These are phyloP conservation scores for Penicillium maclennaniae DNA, from an alignment of 495 filamentous ascomycete species.

Conservation along the genomic window DNA sequence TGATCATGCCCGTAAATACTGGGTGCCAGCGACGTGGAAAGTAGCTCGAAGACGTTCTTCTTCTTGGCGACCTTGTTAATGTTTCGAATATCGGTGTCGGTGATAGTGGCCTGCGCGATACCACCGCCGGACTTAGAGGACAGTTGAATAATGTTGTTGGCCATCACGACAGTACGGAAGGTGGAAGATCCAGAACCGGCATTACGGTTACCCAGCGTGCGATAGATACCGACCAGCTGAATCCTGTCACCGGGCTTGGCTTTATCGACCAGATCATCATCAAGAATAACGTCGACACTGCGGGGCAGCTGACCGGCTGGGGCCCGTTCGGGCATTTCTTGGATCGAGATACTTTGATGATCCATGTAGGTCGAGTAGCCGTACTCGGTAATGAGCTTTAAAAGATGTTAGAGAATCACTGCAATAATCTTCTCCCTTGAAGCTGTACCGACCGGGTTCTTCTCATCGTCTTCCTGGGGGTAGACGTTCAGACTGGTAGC, in stretches of 20 bases:
- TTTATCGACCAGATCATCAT: constrained; percentile 93
- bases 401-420: constrained; percentile 8
- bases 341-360: constrained; percentile 96
- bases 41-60: constrained; percentile 84
- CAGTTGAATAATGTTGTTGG: constrained; percentile 91
- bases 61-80: constrained; percentile 98
- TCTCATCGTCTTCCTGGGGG: constrained; percentile 88
- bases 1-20: constrained; percentile 97
- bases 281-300: constrained; percentile 95
- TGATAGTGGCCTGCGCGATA: constrained; percentile 86
- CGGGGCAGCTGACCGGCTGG: constrained; percentile 94
- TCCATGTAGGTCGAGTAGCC: constrained; percentile 94
- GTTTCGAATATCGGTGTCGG: constrained; percentile 96
- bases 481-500: constrained; percentile 86
- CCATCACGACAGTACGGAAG: constrained; percentile 89
- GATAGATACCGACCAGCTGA: constrained; percentile 90
- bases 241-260: constrained; percentile 95
- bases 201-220: constrained; percentile 91
- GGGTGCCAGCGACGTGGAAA: constrained; percentile 95
- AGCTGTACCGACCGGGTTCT: constrained; percentile 51
- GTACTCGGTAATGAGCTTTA: constrained; percentile 82
- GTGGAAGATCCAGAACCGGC: constrained; percentile 79
- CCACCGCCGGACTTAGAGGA: constrained; percentile 96
- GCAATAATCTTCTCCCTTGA: not conserved
- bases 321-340: constrained; percentile 98